Base-by-base conservation (phyloP, 495 filamentous ascomycete species). In the Daldinia childiae region DNA sequence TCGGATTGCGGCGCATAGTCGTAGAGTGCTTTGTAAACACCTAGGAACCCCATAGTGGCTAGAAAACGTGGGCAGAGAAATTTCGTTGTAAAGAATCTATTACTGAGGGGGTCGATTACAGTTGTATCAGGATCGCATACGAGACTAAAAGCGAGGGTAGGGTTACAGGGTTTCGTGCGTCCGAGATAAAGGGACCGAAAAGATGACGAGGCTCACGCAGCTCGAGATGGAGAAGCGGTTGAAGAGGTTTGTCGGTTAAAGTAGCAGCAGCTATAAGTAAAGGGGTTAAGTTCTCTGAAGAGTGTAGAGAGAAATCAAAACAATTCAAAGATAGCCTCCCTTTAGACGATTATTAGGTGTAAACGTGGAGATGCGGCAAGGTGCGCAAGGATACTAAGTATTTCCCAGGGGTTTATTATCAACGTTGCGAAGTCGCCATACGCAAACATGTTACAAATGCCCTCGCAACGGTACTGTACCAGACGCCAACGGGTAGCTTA, bases 1-100 rank as follows among this genome's bases (percentile, higher is more conserved):
- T 93, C 91, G 70, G 87, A 90, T 80, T 97, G 94, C 64, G 95
- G 94, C 64, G 86, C 85, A 83, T 98, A 99, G 84, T 97, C 93
- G 86, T 96, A 98, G 76, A 97, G 74, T 76, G 94, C 95, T 79
- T 89, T 91, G 85, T 94, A 98, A 59, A 99, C 87, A 62, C 94
- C 94, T 75, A 97, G 79, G 84, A 98, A 99, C 58, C 84, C 85
- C 86, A 88, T 88, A 70, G 65, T 77, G 69, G 62, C 58, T 61
- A 72, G 26, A 39, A 64, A 24, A 50, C 17, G 43, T 48, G 9
- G 8, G 3, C 3, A 48, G 43, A 4, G 17, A 21, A 48, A 15
- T 48, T 48, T 24, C 19, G 43, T 48, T 48, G 43, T 48, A 24
- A 48, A 19, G 43, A 48, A 48, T 48, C 19, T 48, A 48, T 48